These are phyloP conservation scores for Dactylellina parvicollis DNA, from an alignment of 2,329 filamentous ascomycete genomes.

Conservation along the genomic window DNA sequence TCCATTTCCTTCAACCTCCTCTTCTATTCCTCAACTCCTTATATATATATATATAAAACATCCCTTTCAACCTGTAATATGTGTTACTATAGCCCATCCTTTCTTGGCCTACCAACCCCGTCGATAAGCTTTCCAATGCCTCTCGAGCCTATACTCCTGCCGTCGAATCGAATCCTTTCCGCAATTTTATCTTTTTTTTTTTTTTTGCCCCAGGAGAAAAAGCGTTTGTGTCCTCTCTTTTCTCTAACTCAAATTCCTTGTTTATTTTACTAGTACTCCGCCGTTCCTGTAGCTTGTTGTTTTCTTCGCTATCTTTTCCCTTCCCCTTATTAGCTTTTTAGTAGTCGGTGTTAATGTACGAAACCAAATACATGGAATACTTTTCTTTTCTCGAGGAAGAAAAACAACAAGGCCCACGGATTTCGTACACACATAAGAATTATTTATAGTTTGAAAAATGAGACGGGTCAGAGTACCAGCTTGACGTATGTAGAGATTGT, in stretches of 20 bases:
- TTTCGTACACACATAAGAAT: no score
- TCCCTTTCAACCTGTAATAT: conserved; percentile 60
- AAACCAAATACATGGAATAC: conserved; percentile 53
- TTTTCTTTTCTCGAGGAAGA: conserved; percentile 13
- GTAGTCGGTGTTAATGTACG: conserved; percentile 55
- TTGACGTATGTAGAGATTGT: no score
- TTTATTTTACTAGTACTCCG: conserved; percentile 1
- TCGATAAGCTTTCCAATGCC: conserved; percentile 59
- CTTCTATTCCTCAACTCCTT: conserved; percentile 10
- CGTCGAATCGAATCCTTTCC: conserved; percentile 57
- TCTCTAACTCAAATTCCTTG: conserved; percentile 2
- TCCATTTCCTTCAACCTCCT: conserved; percentile 24
- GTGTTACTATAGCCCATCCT: conserved; percentile 60
- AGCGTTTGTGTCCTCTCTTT: conserved; percentile 57
- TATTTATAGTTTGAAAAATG: no score
- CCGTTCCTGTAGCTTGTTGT: conserved; percentile 51
- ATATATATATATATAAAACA: conserved; percentile 55
- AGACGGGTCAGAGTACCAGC: no score
- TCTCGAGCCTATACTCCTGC: conserved; percentile 53
- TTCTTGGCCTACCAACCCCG: conserved; percentile 59
- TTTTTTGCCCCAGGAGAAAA: conserved; percentile 56
- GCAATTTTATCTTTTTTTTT: conserved; percentile 51
- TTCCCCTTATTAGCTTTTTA: conserved; percentile 43
- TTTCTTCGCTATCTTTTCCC: conserved; percentile 22
- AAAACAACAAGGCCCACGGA: background rate